Conservation (phyloP, 2,329 filamentous ascomycete genomes). For the Conoideocrella luteorostrata region DNA sequence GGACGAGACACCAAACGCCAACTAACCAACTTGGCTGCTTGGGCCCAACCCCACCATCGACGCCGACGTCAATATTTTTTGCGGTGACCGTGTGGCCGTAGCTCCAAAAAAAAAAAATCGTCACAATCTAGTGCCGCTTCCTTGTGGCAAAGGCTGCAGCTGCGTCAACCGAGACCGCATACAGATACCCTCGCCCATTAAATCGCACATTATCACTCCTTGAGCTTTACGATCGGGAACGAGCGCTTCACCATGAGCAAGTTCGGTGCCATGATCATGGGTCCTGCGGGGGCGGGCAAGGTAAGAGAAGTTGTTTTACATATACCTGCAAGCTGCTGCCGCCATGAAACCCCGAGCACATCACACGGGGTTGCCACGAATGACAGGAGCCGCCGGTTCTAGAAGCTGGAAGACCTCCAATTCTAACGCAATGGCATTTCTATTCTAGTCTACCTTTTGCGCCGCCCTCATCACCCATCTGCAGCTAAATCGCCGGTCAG, state of each 20-base stretch:
- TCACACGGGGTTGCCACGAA: neutral
- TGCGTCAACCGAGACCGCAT: too few relatives aligned
- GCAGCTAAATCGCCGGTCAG: conserved; percentile 81
- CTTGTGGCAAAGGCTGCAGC: too few relatives aligned
- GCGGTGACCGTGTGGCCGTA: neutral
- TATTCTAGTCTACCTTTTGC: conserved; percentile 77
- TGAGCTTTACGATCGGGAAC: neutral
- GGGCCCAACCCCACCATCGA: too few relatives aligned
- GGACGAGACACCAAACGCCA: too few relatives aligned
- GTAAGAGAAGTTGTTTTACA: too few relatives aligned
- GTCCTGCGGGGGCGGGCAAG: conserved; percentile 92
- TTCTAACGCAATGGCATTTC: neutral
- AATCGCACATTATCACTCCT: too few relatives aligned
- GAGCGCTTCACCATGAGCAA: conserved; percentile 64
- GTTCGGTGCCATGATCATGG: conserved; percentile 92
- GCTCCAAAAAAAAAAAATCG: neutral
- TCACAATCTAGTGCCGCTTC: too few relatives aligned
- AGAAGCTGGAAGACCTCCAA: too few relatives aligned
- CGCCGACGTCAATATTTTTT: neutral
- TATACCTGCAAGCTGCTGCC: too few relatives aligned
- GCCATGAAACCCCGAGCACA: neutral
- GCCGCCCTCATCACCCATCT: conserved; percentile 89
- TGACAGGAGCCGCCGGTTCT: too few relatives aligned
- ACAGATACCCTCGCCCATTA: too few relatives aligned
- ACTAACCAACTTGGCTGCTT: too few relatives aligned